Base-by-base conservation (phyloP, 768 basidiomycete species). In the Kwoniella heveanensis region DNA sequence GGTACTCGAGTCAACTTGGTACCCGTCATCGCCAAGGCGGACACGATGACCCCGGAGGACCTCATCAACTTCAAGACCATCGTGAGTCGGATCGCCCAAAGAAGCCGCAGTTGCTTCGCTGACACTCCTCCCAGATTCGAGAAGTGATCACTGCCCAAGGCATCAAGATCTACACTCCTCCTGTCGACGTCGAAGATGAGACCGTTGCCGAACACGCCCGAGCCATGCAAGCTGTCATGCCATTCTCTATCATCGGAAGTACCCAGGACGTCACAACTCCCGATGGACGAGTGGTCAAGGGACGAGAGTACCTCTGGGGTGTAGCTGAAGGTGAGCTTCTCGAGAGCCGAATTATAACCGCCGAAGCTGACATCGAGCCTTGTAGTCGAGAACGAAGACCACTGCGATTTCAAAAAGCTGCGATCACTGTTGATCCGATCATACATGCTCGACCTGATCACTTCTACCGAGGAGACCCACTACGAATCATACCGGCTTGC, bases 361-460 rank as follows among this genome's bases (percentile, higher is more conserved):
- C 5, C 22, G 24, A 10, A 48, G 12, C 32, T 32, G 32, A 32
- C 13, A 32, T 32, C 7, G 9, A 9, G 2, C 12, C 6, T 25
- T 3, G 32, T 73, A 92, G 95, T 99, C 65, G 96, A 99, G 82
- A 98, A 99, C 79, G 96, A 99, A 83, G 89, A 89, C 80, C 96
- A 99, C 83, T 99, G 96, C 79, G 96, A 98, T 82, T 99, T 99
- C 88, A 90, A 90, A 83, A 97, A 96, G 82, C 85, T 99, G 54
- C 90, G 96, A 58, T 92, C 92, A 12, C 85, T 98, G 46, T 85
- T 98, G 50, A 95, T 98, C 81, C 88, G 96, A 72, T 96, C 94
- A 15, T 91, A 97, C 84, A 98, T 99, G 96, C 84, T 98, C 61
- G 96, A 99, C 81, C 85, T 98, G 59, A 96, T 97, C 81, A 89